Evolutionary conservation across 2,329 filamentous ascomycete genomes (phyloP), one percentile per base, ranked within the genome.

Genomic region (Metarhizium rileyi): DNA sequence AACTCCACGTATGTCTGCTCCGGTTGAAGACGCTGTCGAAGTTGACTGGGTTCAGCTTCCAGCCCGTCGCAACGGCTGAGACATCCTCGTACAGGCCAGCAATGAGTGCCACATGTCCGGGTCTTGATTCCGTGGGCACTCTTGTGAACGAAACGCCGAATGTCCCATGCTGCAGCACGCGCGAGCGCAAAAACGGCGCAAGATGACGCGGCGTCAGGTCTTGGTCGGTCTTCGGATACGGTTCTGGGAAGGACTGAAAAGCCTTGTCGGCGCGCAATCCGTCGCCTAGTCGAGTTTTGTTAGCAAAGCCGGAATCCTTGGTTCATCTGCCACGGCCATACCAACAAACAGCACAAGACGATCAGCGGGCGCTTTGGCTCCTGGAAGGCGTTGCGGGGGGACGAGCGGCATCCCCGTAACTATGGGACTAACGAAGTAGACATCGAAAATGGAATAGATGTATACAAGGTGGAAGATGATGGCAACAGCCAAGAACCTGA

Each of bases 21-120:
- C 88, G 82, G 66, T 98, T 98, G 78, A 98, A 98, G 10, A 98
- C 90, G 61, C 91, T 97, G 70, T 98, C 93, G 62, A 98, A 98
- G 63, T 97, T 87, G 62, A 98, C 93, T 0, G 93, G 93, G 64
- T 98, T 98, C 58, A 96, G 72, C 70, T 98, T 97, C 93, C 93
- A 98, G 16, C 93, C 93, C 1, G 94, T 98, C 27, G 87, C 94
- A 18, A 98, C 93, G 2, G 93, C 87, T 30, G 93, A 97, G 1
- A 98, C 93, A 73, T 98, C 93, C 68, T 98, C 93, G 64, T 98
- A 98, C 35, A 98, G 72, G 4, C 93, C 93, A 6, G 93, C 93
- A 60, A 98, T 98, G 49, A 98, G 78, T 33, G 93, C 93, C 51
- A 98, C 93, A 73, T 98, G 93, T 16, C 93, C 93, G 0, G 93